Percentiles rank a stretch among this genome's conserved stretches.
These are phyloP conservation scores for Citrus cavaleriei DNA, from an alignment of 345 rosid genomes.

Conservation along the genomic window DNA sequence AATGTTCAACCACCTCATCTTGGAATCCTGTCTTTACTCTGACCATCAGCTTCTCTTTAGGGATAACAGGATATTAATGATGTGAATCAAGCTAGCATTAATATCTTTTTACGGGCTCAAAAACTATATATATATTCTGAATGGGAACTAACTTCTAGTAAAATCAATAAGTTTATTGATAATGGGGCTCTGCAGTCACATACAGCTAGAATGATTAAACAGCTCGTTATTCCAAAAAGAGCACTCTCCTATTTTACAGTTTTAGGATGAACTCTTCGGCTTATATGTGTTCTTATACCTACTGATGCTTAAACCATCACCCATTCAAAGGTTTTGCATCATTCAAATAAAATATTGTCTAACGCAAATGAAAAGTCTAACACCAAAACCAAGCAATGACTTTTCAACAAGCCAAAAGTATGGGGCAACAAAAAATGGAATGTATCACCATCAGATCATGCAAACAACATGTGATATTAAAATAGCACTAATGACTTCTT, in stretches of 20 bases:
- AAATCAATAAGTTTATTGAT: not conserved
- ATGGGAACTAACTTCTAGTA: not conserved
- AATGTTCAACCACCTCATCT: too few relatives aligned
- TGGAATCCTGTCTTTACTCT: too few relatives aligned
- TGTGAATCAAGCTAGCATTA: too few relatives aligned
- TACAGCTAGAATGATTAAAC: not conserved
- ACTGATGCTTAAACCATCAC: not conserved
- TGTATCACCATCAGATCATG: not conserved
- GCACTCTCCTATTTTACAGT: not conserved
- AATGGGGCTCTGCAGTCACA: not conserved
- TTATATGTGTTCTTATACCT: not conserved
- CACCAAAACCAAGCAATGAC: not conserved
- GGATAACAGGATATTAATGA: too few relatives aligned
- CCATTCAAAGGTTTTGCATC: not conserved
- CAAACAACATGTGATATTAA: slow-evolving; percentile 3
- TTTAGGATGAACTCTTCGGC: not conserved
- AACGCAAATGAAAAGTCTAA: not conserved
- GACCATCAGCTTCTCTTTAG: too few relatives aligned
- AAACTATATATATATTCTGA: not conserved
- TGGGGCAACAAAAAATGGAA: not conserved
- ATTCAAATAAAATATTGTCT: not conserved
- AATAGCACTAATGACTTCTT: not conserved
- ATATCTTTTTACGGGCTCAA: not conserved
- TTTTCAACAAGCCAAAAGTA: not conserved
- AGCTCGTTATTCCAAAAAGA: not conserved